Evolutionary conservation across 2,329 filamentous ascomycete species (phyloP).

Genomic region (Pestalotiopsis sp.): DNA sequence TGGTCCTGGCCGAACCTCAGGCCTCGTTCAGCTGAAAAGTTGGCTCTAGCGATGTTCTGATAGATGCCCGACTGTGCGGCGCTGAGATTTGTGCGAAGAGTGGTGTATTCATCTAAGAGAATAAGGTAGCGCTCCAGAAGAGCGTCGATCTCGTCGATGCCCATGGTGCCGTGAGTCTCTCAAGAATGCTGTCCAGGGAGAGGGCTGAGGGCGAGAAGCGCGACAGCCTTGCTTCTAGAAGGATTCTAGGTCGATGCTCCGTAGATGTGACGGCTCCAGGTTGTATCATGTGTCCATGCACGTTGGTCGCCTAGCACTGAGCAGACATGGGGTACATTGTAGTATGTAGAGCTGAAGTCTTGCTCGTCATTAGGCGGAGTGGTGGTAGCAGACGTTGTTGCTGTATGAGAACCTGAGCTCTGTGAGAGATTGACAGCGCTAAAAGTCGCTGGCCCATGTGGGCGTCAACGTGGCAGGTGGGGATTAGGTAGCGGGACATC

Average conservation of each 20-base stretch:
- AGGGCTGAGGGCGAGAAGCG: not conserved
- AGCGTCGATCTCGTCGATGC: conserved; percentile 54
- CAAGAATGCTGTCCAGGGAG: not conserved
- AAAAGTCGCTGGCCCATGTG: not conserved
- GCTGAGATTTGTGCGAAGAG: conserved; percentile 57
- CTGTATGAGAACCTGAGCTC: not conserved
- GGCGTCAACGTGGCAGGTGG: conserved; percentile 7
- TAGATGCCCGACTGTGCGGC: conserved; percentile 58
- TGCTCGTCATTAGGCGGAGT: not conserved
- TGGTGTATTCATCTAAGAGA: conserved; percentile 69
- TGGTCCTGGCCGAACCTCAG: conserved; percentile 69
- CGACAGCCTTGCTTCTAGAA: not conserved
- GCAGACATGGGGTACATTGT: not conserved
- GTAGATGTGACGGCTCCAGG: not conserved
- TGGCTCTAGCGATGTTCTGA: conserved; percentile 70
- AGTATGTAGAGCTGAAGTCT: not conserved
- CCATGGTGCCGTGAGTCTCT: conserved; percentile 25
- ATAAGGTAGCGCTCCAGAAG: conserved; percentile 68
- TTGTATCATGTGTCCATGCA: not conserved
- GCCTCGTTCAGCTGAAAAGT: conserved; percentile 69
- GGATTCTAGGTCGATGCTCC: not conserved
- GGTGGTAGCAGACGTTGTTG: not conserved
- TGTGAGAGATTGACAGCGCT: conserved; percentile 1
- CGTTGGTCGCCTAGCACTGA: not conserved
- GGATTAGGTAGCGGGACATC: not conserved